Percentiles rank a stretch among this genome's conserved stretches.
Conservation (phyloP, 108 stramenopile genomes). For the Pseudonitzschia pungens region DNA sequence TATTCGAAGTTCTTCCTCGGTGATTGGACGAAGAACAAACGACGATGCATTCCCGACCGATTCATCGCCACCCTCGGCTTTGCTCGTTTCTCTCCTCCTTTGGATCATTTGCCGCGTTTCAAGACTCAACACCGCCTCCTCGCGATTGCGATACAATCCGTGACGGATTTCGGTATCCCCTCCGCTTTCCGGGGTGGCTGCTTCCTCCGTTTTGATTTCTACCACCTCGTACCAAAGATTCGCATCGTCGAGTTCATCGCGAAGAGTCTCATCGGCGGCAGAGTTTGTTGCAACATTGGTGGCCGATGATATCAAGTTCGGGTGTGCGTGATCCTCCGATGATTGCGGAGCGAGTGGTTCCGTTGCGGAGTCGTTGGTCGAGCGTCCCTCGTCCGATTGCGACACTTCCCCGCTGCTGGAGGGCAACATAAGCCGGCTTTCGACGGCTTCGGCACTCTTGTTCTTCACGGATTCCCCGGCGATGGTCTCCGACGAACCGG, state of each 20-base stretch:
- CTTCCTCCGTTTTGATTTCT: background rate
- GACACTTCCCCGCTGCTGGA: background rate
- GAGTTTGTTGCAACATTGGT: no score
- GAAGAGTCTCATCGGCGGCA: background rate
- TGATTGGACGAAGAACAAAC: background rate
- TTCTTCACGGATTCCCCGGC: no score
- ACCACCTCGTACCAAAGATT: slow-evolving; percentile 11
- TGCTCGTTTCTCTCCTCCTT: background rate
- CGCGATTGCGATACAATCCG: slow-evolving; percentile 27
- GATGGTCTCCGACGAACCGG: no score
- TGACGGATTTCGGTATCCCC: slow-evolving; percentile 4
- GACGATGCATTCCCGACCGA: no score
- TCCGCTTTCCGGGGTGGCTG: background rate
- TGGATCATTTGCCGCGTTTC: slow-evolving; percentile 31
- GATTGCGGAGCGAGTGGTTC: no score
- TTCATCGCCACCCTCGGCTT: no score
- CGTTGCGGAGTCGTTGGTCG: background rate
- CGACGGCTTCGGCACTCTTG: no score
- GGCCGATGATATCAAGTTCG: no score
- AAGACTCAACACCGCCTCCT: slow-evolving; percentile 25
- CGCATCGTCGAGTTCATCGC: background rate
- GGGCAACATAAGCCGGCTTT: no score
- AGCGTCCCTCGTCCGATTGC: background rate
- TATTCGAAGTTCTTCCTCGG: background rate
- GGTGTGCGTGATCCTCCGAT: background rate